Conservation (phyloP, 148 eudicot species). For the Rhododendron simsii region DNA sequence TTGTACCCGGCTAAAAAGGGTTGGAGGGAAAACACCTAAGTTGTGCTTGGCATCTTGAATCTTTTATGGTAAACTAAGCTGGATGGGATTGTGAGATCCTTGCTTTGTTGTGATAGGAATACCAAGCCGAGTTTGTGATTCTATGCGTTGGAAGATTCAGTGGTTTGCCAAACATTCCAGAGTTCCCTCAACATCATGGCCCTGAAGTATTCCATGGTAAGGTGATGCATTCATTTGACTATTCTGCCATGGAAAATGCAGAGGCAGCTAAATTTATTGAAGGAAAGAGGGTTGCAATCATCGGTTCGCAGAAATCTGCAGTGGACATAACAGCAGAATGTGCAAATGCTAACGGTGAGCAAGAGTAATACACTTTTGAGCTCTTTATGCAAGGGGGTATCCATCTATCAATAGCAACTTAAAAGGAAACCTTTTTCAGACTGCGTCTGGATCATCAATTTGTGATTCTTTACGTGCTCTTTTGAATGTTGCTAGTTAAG, state of each 20-base stretch:
- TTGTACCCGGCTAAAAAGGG: neutral
- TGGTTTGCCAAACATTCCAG: constrained; percentile 6
- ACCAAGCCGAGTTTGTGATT: constrained; percentile 7
- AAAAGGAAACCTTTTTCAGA: neutral
- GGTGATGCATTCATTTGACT: constrained; percentile 12
- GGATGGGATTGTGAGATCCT: neutral
- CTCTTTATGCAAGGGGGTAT: neutral
- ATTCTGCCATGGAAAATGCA: constrained; percentile 8
- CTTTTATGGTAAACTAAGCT: neutral
- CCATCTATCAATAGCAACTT: no score
- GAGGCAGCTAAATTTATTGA: neutral
- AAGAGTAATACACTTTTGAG: neutral
- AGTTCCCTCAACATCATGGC: neutral
- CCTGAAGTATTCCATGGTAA: neutral
- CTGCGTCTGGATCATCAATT: neutral
- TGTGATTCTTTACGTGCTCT: neutral
- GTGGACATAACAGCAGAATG: constrained; percentile 11
- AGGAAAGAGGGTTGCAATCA: constrained; percentile 9
- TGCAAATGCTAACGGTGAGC: constrained; percentile 12
- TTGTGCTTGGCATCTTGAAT: neutral
- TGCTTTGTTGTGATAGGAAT: neutral
- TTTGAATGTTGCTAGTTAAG: neutral
- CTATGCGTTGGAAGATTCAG: constrained; percentile 9
- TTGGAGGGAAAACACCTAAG: neutral
- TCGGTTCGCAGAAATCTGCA: constrained; percentile 11